Evolutionary conservation across 1,284 basidiomycete genomes (phyloP).

Genomic region (Volvariella volvacea): DNA sequence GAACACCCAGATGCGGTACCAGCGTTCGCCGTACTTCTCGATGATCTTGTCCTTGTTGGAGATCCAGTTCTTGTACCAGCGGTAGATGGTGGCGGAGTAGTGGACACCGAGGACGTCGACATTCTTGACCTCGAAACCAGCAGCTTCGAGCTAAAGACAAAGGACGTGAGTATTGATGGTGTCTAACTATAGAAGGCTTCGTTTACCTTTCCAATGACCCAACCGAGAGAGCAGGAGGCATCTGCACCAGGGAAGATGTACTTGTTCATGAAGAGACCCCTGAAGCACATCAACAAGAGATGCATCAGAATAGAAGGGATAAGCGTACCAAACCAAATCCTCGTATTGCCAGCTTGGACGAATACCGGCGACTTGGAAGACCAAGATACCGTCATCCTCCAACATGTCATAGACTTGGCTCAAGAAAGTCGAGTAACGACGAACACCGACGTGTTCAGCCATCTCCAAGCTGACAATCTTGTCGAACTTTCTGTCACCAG

Average conservation of each 20-base stretch:
- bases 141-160: constrained; percentile 61
- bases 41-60: constrained; percentile 84
- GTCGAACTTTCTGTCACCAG: constrained; percentile 76
- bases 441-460: constrained; percentile 98
- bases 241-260: constrained; percentile 98
- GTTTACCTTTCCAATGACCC: constrained; percentile 71
- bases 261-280: constrained; percentile 93
- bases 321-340: constrained; percentile 82
- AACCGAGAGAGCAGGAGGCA: constrained; percentile 90
- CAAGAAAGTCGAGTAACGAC: constrained; percentile 88
- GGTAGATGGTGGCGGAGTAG: constrained; percentile 91
- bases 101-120: constrained; percentile 96
- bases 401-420: constrained; percentile 89
- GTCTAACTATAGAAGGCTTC: background rate
- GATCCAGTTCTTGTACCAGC: constrained; percentile 96
- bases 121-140: constrained; percentile 96
- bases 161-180: too few relatives aligned
- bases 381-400: constrained; percentile 91
- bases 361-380: constrained; percentile 95
- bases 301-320: background rate
- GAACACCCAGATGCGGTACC: constrained; percentile 89
- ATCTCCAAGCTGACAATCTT: constrained; percentile 98
- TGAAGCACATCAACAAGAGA: constrained; percentile 16
- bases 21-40: constrained; percentile 86
- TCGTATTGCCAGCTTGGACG: constrained; percentile 96